These are phyloP conservation scores for Saksenaea oblongispora DNA, from an alignment of 371 early-diverging fungal species.

Conservation along the genomic window DNA sequence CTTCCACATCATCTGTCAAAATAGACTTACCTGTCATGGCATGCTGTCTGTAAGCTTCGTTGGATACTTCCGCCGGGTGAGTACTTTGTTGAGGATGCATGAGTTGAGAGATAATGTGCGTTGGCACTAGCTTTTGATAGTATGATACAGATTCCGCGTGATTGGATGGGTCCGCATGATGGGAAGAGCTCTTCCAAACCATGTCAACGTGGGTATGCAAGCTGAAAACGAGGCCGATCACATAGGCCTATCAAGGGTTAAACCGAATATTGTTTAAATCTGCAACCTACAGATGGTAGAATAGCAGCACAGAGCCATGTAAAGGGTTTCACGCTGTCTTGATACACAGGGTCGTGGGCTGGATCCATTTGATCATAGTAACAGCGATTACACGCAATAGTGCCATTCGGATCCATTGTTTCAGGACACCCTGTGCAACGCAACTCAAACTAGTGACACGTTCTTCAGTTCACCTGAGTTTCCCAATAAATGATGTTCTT, in stretches of 20 bases:
- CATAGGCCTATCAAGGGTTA: constrained; percentile 61
- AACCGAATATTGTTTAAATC: background rate
- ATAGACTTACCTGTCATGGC: background rate
- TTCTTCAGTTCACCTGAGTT: background rate
- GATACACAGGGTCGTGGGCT: constrained; percentile 79
- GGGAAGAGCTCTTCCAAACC: constrained; percentile 71
- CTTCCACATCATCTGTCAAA: background rate
- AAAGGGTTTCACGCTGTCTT: constrained; percentile 75
- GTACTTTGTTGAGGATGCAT: constrained; percentile 20
- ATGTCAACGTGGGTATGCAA: constrained; percentile 88
- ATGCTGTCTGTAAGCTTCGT: background rate
- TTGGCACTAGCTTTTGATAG: constrained; percentile 20
- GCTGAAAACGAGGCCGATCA: constrained; percentile 91
- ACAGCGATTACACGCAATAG: constrained; percentile 60
- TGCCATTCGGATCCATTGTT: constrained; percentile 13
- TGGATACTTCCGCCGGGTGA: background rate
- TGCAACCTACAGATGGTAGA: constrained; percentile 61
- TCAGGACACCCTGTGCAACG: constrained; percentile 58
- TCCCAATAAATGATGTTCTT: constrained; percentile 14
- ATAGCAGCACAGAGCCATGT: constrained; percentile 89
- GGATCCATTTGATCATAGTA: constrained; percentile 69
- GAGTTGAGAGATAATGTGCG: constrained; percentile 25
- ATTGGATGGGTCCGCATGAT: constrained; percentile 18
- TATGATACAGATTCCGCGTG: constrained; percentile 20
- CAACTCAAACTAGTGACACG: constrained; percentile 54